Base-by-base conservation (phyloP, 352 stramenopile genomes). In the Globisporangium apiculatum region DNA sequence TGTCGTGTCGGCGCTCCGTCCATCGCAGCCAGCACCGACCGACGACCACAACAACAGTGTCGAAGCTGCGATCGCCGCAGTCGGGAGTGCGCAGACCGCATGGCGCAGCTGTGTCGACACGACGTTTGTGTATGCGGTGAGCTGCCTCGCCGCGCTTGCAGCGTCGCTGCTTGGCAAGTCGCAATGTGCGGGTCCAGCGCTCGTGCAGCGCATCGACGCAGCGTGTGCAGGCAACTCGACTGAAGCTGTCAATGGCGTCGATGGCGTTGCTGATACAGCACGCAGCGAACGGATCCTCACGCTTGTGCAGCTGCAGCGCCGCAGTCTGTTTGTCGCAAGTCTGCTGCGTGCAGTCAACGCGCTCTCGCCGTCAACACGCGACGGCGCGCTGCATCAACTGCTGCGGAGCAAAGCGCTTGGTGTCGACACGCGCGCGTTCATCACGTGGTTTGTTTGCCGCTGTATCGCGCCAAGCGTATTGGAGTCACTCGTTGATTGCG, bases 201-300 rank as follows among this genome's bases (percentile, higher is more conserved):
- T 63, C 12, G 40, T 63, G 9, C 51, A 58, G 45, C 43, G 17
- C 36, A 54, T 63, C 36, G 58, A 63, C 31, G 47, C 40, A 2
- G 48, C 45, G 43, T 53, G 41, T 11, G 9, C 24, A 1, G 15
- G 4, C 37, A 48, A 6, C 37, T 31, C 24, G 24, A 31, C 24
- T 31, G 40, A 24, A 14, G 14, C 24, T 1, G 40, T 43, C 40
- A 43, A 8, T 14, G 40, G 2, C 2, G n/a, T 36, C 46, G 15
- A 10, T 3, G 7, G 10, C 7, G 40, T 43, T 12, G 40, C 40
- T 43, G 40, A 12, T 43, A 43, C 40, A 12, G 7, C 7, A 6
- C 10, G 35, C 15, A 55, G 38, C 24, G 24, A 31, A 31, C 24
- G 24, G 24, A 31, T 31, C 24, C 24, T 31, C 24, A 31, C 24